Evolutionary conservation across 2,329 filamentous ascomycete genomes (phyloP).

Genomic region (Plenodomus biglobosus): DNA sequence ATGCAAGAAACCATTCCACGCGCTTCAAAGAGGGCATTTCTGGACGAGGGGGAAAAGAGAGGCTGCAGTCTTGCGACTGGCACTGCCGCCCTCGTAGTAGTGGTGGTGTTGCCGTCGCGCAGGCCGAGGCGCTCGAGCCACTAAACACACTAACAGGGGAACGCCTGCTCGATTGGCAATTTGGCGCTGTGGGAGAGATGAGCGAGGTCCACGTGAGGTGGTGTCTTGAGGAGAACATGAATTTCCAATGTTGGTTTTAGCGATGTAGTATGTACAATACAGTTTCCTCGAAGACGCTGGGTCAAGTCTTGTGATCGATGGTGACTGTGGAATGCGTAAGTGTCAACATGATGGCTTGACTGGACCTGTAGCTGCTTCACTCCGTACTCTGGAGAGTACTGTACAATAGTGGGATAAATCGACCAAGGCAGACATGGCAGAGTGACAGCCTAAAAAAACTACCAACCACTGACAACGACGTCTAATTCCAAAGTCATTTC

Average conservation of each 20-base stretch:
- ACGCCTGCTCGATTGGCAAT: slow-evolving; percentile 22
- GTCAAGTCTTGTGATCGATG: neutral
- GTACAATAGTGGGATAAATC: too few relatives aligned
- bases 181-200: slow-evolving; percentile 12
- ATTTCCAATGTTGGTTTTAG: too few relatives aligned
- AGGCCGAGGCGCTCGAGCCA: slow-evolving; percentile 19
- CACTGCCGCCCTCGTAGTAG: slow-evolving; percentile 15
- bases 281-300: too few relatives aligned
- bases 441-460: too few relatives aligned
- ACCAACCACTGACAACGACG: too few relatives aligned
- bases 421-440: too few relatives aligned
- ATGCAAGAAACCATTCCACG: slow-evolving; percentile 38
- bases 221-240: neutral
- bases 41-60: slow-evolving; percentile 12
- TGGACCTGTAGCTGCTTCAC: neutral
- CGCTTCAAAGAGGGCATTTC: slow-evolving; percentile 32
- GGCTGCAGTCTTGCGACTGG: slow-evolving; percentile 7
- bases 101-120: slow-evolving; percentile 20
- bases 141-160: slow-evolving; percentile 17
- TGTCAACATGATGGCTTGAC: too few relatives aligned
- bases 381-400: too few relatives aligned
- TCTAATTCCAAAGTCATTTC: too few relatives aligned
- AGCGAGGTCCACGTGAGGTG: neutral
- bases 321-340: neutral
- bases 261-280: too few relatives aligned